Base-by-base conservation (phyloP, 2,329 filamentous ascomycete genomes). In the Penicillium decumbens region DNA sequence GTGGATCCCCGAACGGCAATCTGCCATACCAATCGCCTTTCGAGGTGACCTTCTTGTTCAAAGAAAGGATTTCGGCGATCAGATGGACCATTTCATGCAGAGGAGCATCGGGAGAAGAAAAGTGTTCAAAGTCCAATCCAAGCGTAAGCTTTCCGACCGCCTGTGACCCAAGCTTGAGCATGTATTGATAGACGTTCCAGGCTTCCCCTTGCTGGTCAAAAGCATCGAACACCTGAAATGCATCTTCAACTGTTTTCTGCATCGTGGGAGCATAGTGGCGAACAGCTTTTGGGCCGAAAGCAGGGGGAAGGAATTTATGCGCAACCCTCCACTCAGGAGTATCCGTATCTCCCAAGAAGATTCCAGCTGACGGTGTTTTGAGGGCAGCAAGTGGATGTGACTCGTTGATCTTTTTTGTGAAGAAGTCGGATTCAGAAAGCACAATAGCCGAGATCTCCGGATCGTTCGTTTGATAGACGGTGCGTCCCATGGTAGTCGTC, bases 31-130 rank as follows among this genome's bases (percentile, higher is more conserved):
- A 84, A 41, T 71, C 68, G 1, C 79, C 79, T 60, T 75, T 73
- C 0, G 76, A 73, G 0, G 78, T 74, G 8, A 83, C 69, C 59
- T 79, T 80, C 67, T 84, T 84, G 65, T 82, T 84, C 10, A 84
- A 65, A 27, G 72, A 68, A 2, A 84, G 69, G 0, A 72, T 55
- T 38, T 78, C 70, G 0, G 75, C 80, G 33, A 84, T 79, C 12
- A 66, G 53, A 30, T 68, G 58, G 0, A 82, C 76, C 66, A 83
- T 76, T 41, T 76, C 70, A 57, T 81, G 76, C 1, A 77, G 61
- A 0, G 72, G 76, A 0, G 80, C 66, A 42, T 82, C 71, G 1
- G 64, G 47, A 3, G 55, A 41, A 0, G 60, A 57, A 41, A 78
- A 77, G 45, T 78, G 75, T 7, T 72, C 50, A 43, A 77, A 68